These are phyloP conservation scores for Tritrichomonas foetus DNA, from an alignment of 208 protist genomes.

Conservation along the genomic window DNA sequence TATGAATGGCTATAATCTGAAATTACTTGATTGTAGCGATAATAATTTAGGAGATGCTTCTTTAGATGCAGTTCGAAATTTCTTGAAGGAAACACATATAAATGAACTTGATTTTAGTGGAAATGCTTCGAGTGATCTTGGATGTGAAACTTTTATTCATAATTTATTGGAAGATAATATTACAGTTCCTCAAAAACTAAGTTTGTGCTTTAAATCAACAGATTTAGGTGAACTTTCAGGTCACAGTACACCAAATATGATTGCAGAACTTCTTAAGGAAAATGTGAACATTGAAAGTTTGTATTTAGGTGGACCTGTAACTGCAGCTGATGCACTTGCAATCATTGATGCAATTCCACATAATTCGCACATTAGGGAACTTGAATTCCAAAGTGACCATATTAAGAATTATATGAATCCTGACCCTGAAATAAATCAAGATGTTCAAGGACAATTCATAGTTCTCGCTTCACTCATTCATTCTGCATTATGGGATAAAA, in stretches of 20 bases:
- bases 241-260: not conserved
- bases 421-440: conserved; percentile 1
- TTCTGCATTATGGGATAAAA: not conserved
- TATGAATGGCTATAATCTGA: not conserved
- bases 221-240: not conserved
- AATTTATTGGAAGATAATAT: not conserved
- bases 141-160: not conserved
- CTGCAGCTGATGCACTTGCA: not conserved
- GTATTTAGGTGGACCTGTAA: not conserved
- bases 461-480: not conserved
- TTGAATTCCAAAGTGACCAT: not conserved
- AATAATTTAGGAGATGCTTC: not conserved
- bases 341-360: not conserved
- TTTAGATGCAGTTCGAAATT: not conserved
- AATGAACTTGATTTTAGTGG: not conserved
- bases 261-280: not conserved
- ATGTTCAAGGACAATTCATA: not conserved
- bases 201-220: not conserved
- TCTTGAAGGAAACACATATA: not conserved
- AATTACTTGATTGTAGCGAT: not conserved
- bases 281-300: not conserved
- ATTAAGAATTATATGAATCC: not conserved
- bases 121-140: not conserved
- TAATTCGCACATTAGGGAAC: not conserved
- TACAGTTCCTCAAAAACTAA: not conserved